Evolutionary conservation across 2,329 filamentous ascomycete species (phyloP).

Genomic region (Fusarium duplospermum): DNA sequence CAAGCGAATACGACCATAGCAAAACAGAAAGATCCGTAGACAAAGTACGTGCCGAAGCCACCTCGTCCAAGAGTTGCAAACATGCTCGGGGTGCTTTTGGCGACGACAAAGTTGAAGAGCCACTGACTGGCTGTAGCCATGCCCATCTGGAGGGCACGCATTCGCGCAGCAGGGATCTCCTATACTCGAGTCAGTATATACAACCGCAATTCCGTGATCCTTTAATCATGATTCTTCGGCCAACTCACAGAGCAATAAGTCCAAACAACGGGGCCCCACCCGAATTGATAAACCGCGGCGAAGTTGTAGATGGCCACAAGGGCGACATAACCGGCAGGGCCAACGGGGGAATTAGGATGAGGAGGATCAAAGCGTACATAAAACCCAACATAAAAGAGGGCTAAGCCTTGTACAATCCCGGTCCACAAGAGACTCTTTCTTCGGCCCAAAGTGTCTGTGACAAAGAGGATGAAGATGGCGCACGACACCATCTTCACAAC

Average conservation of each 20-base stretch:
- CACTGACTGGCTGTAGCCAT: conserved; percentile 24
- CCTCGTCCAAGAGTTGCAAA: conserved; percentile 12
- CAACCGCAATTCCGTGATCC: no score
- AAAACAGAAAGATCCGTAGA: conserved; percentile 23
- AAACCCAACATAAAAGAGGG: conserved; percentile 21
- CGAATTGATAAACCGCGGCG: neutral
- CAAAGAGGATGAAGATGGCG: neutral
- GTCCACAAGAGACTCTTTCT: conserved; percentile 24
- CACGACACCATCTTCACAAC: conserved; percentile 7
- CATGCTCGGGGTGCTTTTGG: conserved; percentile 17
- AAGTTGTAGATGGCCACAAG: conserved; percentile 1
- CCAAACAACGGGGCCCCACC: conserved; percentile 19
- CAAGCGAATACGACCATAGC: conserved; percentile 8
- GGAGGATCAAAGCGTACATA: conserved; percentile 20
- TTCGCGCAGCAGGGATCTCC: conserved; percentile 20
- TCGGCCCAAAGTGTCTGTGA: conserved; percentile 13
- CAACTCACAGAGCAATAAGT: conserved; percentile 9
- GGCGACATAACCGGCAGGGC: conserved; percentile 14
- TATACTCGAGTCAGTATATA: neutral
- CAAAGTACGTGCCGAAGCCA: conserved; percentile 26
- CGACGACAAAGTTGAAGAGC: conserved; percentile 28
- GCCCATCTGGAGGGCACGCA: conserved; percentile 24
- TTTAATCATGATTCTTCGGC: no score
- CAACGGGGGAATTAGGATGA: neutral
- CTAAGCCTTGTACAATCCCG: conserved; percentile 20